Conservation (phyloP, 2,329 filamentous ascomycete genomes). For the Venturia nashicola region DNA sequence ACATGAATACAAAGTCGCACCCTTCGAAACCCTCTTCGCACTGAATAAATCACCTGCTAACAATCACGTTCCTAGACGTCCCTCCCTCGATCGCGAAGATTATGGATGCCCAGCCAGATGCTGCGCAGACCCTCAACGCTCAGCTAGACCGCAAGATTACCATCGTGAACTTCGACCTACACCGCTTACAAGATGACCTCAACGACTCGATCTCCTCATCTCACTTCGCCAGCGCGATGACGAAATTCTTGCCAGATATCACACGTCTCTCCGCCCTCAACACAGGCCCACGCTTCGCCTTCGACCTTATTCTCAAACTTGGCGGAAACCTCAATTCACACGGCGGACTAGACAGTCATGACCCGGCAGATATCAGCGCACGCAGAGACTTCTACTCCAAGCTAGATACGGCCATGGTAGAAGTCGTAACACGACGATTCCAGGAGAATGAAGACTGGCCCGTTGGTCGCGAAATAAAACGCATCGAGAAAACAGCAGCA, state of each 20-base stretch:
- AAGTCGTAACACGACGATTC: conserved; percentile 38
- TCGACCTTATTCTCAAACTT: conserved; percentile 42
- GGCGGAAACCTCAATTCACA: conserved; percentile 44
- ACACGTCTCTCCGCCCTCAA: conserved; percentile 36
- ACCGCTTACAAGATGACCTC: conserved; percentile 42
- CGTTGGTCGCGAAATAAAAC: conserved; percentile 39
- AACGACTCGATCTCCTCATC: conserved; percentile 41
- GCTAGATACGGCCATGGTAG: conserved; percentile 39
- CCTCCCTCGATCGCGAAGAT: conserved; percentile 38
- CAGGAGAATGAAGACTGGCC: conserved; percentile 40
- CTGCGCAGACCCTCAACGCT: conserved; percentile 39
- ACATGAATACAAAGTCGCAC: background rate
- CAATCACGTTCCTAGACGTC: conserved; percentile 28
- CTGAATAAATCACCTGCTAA: conserved; percentile 11
- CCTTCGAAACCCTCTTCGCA: background rate
- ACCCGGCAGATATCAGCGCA: conserved; percentile 35
- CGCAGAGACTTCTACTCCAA: conserved; percentile 37
- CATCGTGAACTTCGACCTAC: conserved; percentile 44
- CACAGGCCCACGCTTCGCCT: conserved; percentile 34
- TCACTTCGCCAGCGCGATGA: conserved; percentile 41
- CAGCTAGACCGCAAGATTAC: conserved; percentile 46
- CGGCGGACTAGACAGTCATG: conserved; percentile 35
- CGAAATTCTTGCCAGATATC: conserved; percentile 43
- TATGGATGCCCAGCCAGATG: conserved; percentile 39
- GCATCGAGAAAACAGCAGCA: conserved; percentile 42